These are phyloP conservation scores for Talaromyces sp. DNA, from an alignment of 2,329 filamentous ascomycete species.

Conservation along the genomic window DNA sequence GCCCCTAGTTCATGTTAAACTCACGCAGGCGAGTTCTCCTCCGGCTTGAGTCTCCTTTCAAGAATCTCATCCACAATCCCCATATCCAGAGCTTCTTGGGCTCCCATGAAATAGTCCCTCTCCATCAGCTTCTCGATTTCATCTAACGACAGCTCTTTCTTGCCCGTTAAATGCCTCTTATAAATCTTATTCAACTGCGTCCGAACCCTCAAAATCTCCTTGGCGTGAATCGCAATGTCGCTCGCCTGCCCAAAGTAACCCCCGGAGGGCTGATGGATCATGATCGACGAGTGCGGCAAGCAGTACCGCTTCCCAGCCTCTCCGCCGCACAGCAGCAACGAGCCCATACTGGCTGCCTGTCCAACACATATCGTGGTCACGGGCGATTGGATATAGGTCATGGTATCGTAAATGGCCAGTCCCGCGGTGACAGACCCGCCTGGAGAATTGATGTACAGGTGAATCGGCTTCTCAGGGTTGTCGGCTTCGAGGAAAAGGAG, in stretches of 20 bases:
- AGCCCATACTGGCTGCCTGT: constrained; percentile 92
- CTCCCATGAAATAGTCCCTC: constrained; percentile 87
- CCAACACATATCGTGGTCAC: constrained; percentile 94
- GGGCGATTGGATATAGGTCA: constrained; percentile 90
- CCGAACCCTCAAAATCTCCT: constrained; percentile 84
- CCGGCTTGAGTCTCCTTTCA: constrained; percentile 34
- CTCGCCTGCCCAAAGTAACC: constrained; percentile 61
- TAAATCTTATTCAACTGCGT: constrained; percentile 88
- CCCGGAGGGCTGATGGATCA: constrained; percentile 94
- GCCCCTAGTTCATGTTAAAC: constrained; percentile 11
- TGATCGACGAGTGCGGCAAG: constrained; percentile 87
- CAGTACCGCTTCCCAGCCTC: constrained; percentile 78
- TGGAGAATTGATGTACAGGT: constrained; percentile 95
- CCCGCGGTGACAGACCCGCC: constrained; percentile 84
- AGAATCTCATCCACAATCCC: constrained; percentile 91
- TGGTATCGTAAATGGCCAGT: constrained; percentile 94
- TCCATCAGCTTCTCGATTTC: constrained; percentile 96
- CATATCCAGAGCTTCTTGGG: constrained; percentile 78
- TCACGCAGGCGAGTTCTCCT: constrained; percentile 15
- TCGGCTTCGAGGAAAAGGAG: constrained; percentile 97
- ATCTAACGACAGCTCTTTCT: constrained; percentile 63
- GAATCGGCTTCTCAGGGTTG: constrained; percentile 88
- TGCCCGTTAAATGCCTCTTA: constrained; percentile 67
- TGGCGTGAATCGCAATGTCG: constrained; percentile 95
- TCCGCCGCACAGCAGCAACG: constrained; percentile 79